phyloP scores from a whole-genome alignment of 345 rosid species.

The Eucalyptus camaldulensis region DNA sequence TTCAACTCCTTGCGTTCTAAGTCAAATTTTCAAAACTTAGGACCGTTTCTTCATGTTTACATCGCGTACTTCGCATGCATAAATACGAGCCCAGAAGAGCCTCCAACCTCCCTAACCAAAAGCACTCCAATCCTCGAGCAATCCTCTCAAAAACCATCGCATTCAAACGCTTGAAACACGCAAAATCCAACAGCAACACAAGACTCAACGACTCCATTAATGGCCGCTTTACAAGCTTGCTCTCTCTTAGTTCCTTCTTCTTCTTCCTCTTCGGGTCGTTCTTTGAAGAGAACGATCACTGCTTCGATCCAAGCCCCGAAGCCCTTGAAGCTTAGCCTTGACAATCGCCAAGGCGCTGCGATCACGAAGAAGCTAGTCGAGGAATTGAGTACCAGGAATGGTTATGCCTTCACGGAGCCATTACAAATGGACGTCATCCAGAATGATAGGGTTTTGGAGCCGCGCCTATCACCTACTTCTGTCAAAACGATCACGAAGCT shows the following conservation, averaged over 20 bases:
- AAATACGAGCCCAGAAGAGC: not conserved
- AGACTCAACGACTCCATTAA: not conserved
- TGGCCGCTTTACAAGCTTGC: not conserved
- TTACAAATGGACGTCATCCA: not conserved
- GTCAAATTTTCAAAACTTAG: not conserved
- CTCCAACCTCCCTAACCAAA: not conserved
- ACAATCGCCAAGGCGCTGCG: not conserved
- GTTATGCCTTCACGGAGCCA: not conserved
- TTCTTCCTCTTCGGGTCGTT: not conserved
- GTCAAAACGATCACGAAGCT: not conserved
- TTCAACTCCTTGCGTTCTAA: not conserved
- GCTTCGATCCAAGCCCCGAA: not conserved
- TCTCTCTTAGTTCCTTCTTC: not conserved
- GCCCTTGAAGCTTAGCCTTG: not conserved
- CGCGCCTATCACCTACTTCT: not conserved
- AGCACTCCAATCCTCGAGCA: not conserved
- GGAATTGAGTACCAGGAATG: not conserved
- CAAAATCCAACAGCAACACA: not conserved
- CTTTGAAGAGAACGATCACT: not conserved
- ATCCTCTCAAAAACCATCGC: not conserved
- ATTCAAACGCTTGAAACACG: not conserved
- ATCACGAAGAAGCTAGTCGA: not conserved
- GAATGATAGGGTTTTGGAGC: not conserved
- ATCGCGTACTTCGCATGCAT: not conserved
- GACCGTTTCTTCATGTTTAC: not conserved